Percentiles rank a stretch among this genome's conserved stretches.
Conservation (phyloP, 148 eudicot genomes). For the Vaccinium myrtillus region DNA sequence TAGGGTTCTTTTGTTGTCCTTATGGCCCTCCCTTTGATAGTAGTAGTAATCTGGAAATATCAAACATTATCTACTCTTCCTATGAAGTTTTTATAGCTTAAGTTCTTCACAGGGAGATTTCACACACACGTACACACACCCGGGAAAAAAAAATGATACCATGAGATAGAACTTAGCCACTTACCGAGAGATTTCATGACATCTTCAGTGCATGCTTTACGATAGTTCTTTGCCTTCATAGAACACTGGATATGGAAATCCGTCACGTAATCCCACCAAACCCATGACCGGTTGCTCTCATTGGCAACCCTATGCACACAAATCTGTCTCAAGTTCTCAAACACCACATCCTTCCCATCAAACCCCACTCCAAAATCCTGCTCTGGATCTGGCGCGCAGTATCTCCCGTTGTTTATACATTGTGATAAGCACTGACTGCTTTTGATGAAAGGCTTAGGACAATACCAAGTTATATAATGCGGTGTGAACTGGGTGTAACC, state of each 20-base stretch:
- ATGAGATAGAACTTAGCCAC: not conserved
- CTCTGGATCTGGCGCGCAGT: constrained; percentile 97
- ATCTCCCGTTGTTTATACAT: constrained; percentile 89
- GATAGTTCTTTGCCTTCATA: constrained; percentile 78
- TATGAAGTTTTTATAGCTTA: no score
- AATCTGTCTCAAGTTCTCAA: constrained; percentile 91
- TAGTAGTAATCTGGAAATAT: no score
- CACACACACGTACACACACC: no score
- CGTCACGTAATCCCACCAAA: constrained; percentile 98
- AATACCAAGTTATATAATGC: constrained; percentile 95
- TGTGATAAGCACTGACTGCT: constrained; percentile 82
- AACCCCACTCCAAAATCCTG: constrained; percentile 76
- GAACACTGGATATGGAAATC: constrained; percentile 95
- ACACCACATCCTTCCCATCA: constrained; percentile 88
- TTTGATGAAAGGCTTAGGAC: constrained; percentile 60
- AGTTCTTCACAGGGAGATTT: no score
- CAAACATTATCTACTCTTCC: no score
- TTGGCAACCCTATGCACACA: constrained; percentile 88
- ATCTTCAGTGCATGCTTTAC: constrained; percentile 67
- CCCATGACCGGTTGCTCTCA: constrained; percentile 72
- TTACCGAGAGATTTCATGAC: constrained; percentile 79
- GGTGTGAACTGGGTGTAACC: constrained; percentile 83
- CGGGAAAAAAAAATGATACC: not conserved
- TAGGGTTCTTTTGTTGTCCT: no score
- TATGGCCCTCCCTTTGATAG: no score